Base-by-base conservation (phyloP, 768 basidiomycete genomes). In the Trametes coccinea region DNA sequence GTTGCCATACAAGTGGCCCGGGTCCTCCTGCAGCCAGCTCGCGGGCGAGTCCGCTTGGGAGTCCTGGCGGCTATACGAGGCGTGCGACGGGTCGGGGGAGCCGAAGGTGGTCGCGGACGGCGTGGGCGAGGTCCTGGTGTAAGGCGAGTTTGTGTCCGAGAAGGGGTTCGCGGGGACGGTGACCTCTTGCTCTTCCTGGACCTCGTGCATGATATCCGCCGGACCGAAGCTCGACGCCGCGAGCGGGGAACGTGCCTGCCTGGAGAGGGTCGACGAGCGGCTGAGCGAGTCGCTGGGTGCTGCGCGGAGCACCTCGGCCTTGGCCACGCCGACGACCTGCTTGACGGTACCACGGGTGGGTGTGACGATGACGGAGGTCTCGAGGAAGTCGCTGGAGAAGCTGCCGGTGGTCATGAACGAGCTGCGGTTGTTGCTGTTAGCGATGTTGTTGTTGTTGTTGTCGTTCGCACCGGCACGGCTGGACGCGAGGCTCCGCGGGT, bases 291-390 rank as follows among this genome's bases (percentile, higher is more conserved):
- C 68, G 51, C 68, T 67, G 17, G 80, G 69, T 5, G 76, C 72
- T 16, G 66, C 59, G 61, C 81, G 87, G 62, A 93, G 85, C 37
- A 93, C 87, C 70, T 90, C 89, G 33, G 92, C 89, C 73, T 87
- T 90, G 50, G 86, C 86, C 40, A 90, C 84, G 37, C 89, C 89
- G 44, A 90, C 74, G 6, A 92, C 88, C 60, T 67, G 50, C 88
- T 72, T 81, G 67, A 90, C 83, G 49, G 80, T 77, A 33, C 84
- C 79, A 61, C 84, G 86, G 30, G 78, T 80, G 31, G 89, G 84
- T 0, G 89, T 90, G 63, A 93, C 84, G 66, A 93, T 93, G 77
- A 88, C 86, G 27, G 91, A 90, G 0, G 89, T 85, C 71, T 93
- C 91, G 61, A 92, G 76, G 75, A 93, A 82, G 66, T 92, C 91